Evolutionary conservation across 139 green algal genomes (phyloP).

Genomic region (Nannochloris sp.): DNA sequence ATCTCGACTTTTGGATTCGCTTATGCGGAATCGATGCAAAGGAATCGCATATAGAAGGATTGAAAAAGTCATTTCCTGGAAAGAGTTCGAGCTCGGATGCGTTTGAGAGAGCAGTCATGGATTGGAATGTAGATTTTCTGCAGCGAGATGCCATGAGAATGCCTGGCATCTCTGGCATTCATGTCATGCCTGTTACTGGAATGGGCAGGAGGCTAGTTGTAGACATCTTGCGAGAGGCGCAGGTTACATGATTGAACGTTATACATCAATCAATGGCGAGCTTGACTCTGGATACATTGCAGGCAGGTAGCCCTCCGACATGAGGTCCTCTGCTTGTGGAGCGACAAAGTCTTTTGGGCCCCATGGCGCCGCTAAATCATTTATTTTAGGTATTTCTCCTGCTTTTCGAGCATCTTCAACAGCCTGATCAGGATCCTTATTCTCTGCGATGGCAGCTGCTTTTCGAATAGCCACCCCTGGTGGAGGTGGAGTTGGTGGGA

Average conservation of each 20-base stretch:
- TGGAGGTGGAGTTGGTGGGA: constrained; percentile 25
- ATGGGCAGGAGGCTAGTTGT: constrained; percentile 22
- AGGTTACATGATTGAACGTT: constrained; percentile 4
- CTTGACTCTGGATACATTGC: constrained; percentile 18
- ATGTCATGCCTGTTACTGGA: constrained; percentile 64
- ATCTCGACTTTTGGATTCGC: constrained; percentile 56
- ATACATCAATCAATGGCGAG: constrained; percentile 17
- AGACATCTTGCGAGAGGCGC: constrained; percentile 23
- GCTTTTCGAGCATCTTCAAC: constrained; percentile 34
- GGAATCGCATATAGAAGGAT: constrained; percentile 7
- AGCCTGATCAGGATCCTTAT: constrained; percentile 41
- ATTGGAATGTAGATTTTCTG: constrained; percentile 35
- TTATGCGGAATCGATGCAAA: constrained; percentile 31
- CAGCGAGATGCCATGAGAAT: constrained; percentile 18
- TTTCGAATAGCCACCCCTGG: constrained; percentile 23
- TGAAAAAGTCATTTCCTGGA: constrained; percentile 22
- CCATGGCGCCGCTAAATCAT: constrained; percentile 37
- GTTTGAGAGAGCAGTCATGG: constrained; percentile 3
- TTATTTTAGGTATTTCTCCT: constrained; percentile 37
- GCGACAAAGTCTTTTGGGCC: constrained; percentile 20
- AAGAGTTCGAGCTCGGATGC: constrained; percentile 3
- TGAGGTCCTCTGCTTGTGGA: constrained; percentile 3
- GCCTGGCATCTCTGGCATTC: constrained; percentile 45
- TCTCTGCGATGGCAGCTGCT: constrained; percentile 34
- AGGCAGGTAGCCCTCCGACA: constrained; percentile 16